Percentiles rank a stretch among this genome's conserved stretches.
Evolutionary conservation across 2,329 filamentous ascomycete genomes (phyloP).

Genomic region (Colletotrichum theobromicola): DNA sequence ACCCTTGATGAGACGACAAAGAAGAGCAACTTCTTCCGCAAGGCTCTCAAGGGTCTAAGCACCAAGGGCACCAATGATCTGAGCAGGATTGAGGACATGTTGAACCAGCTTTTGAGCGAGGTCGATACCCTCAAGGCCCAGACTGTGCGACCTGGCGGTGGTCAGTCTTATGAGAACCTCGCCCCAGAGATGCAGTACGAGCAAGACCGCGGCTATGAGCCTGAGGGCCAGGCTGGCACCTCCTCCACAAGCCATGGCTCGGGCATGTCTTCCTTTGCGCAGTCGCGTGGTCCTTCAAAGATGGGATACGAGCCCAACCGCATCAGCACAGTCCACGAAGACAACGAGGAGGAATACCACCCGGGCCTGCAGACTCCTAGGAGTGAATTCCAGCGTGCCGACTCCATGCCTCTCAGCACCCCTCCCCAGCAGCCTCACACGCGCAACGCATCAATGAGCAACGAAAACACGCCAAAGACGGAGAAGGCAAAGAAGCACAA

Average conservation of each 20-base stretch:
- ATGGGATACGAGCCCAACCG: slow-evolving; percentile 64
- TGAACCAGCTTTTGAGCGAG: slow-evolving; percentile 89
- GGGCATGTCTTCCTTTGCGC: slow-evolving; percentile 72
- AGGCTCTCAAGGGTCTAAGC: slow-evolving; percentile 90
- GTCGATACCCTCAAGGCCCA: slow-evolving; percentile 82
- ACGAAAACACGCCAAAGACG: slow-evolving; percentile 78
- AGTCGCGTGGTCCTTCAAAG: slow-evolving; percentile 49
- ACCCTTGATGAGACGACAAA: slow-evolving; percentile 70
- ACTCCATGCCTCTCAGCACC: slow-evolving; percentile 59
- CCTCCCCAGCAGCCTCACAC: slow-evolving; percentile 58
- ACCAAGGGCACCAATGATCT: slow-evolving; percentile 88
- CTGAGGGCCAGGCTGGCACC: slow-evolving; percentile 79
- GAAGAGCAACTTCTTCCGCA: slow-evolving; percentile 91
- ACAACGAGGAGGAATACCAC: slow-evolving; percentile 76
- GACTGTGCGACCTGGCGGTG: slow-evolving; percentile 53
- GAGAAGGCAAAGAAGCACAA: slow-evolving; percentile 89
- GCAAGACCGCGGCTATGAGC: slow-evolving; percentile 79
- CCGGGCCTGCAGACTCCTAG: slow-evolving; percentile 64
- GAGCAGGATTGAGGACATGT: slow-evolving; percentile 86
- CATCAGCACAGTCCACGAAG: slow-evolving; percentile 88
- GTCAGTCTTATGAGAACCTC: slow-evolving; percentile 73
- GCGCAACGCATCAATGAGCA: slow-evolving; percentile 61
- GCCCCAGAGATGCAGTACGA: slow-evolving; percentile 68
- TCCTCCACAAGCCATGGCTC: slow-evolving; percentile 73
- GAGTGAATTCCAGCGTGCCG: slow-evolving; percentile 50